Evolutionary conservation across 257 asterid species (phyloP).

Genomic region (Leonotis leonurus): DNA sequence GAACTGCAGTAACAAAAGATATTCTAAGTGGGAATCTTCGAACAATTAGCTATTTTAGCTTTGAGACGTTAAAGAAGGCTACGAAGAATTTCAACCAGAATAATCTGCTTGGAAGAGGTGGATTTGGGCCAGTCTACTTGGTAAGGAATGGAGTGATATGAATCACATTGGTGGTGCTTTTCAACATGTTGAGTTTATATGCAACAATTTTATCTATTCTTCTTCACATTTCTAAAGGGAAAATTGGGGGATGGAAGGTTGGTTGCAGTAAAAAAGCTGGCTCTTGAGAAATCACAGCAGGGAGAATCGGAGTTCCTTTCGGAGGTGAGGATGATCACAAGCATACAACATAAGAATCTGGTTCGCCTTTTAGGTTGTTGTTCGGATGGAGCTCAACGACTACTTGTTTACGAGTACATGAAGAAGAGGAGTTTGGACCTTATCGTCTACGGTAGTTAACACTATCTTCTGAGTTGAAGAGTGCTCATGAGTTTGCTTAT

Average conservation of each 20-base stretch:
- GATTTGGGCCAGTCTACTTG: constrained; percentile 81
- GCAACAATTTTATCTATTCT: not conserved
- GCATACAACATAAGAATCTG: constrained; percentile 78
- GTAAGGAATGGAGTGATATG: constrained; percentile 20
- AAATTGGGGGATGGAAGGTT: constrained; percentile 51
- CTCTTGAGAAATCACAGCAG: constrained; percentile 64
- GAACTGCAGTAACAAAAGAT: constrained; percentile 37
- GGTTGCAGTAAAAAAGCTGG: constrained; percentile 60
- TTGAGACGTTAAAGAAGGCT: constrained; percentile 59
- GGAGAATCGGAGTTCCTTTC: constrained; percentile 71
- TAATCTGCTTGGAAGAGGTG: constrained; percentile 75
- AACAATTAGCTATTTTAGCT: constrained; percentile 47
- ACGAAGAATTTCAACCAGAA: constrained; percentile 62
- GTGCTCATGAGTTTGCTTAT: not conserved
- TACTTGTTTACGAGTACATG: constrained; percentile 78
- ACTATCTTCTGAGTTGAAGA: not conserved
- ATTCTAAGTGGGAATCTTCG: constrained; percentile 47
- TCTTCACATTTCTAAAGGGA: constrained; percentile 33
- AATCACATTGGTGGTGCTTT: too few relatives aligned
- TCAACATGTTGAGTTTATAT: not conserved
- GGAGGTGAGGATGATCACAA: constrained; percentile 69
- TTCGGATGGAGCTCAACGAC: constrained; percentile 63
- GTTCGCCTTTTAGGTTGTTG: constrained; percentile 78
- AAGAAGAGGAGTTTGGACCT: constrained; percentile 71
- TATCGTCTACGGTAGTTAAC: constrained; percentile 60